Base-by-base conservation (phyloP, 805 yeast species). In the Ogataea kodamae region DNA sequence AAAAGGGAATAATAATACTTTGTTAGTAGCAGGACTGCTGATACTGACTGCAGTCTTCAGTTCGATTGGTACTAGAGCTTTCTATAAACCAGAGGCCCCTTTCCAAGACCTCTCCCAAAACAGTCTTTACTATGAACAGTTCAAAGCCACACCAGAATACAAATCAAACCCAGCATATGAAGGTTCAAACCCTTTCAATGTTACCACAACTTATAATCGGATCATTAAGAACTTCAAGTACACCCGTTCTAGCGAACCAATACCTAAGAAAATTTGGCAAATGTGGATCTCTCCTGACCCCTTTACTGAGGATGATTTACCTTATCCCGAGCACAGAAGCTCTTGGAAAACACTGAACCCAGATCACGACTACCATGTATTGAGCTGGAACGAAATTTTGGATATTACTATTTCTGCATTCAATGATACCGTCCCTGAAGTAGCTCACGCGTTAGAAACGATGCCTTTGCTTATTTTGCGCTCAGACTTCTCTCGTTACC, bases 401-500 rank as follows among this genome's bases (percentile, higher is more conserved):
- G 74, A 80, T 22, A 55, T 77, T 21, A 62, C 78, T 18, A 58
- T 62, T 27, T 72, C 72, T 41, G 40, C 20, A 52, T 59, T 84
- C 35, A 85, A 76, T 52, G 67, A 70, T 28, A 64, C 75, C 5
- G 74, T 81, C 1, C 96, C 96, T 3, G 74, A 75, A 22, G 89
- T 88, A 3, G 65, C 75, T 5, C 69, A 72, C 43, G 95, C 96
- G 1, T 86, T 80, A 59, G 62, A 70, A 14, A 48, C 73, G 14
- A 64, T 89, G 78, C 97, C 97, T 5, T 76, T 75, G 46, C 68
- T 71, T 21, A 87, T 89, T 39, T 63, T 89, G 40, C 79, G 81
- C 52, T 95, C 95, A 1, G 97, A 89, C 59, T 88, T 88, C 53
- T 82, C 88, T 64, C 67, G 96, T 37, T 89, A 89, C 58, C 64